Evolutionary conservation across 495 filamentous ascomycete species (phyloP).

Genomic region (Xylona heveae): DNA sequence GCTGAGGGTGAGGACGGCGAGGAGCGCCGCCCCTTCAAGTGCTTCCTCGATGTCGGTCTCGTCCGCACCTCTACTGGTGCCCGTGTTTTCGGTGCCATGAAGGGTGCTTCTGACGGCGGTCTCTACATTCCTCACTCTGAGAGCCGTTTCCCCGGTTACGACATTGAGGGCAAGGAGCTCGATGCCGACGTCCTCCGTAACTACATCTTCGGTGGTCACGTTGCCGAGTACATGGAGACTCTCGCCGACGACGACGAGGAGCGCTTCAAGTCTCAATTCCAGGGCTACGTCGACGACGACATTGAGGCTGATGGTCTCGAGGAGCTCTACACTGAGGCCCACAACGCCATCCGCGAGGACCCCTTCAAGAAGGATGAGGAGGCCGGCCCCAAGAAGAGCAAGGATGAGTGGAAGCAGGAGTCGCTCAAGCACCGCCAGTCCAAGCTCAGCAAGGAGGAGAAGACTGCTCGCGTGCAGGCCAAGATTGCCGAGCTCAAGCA

Average conservation of each 20-base stretch:
- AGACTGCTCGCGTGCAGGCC: constrained; percentile 55
- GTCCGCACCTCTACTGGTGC: constrained; percentile 91
- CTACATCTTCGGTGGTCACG: constrained; percentile 97
- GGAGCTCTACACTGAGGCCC: constrained; percentile 87
- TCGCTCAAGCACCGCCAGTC: constrained; percentile 59
- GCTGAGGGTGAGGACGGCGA: constrained; percentile 65
- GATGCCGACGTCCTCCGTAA: constrained; percentile 91
- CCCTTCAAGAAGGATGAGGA: constrained; percentile 86
- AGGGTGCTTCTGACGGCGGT: constrained; percentile 96
- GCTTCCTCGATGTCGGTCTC: constrained; percentile 92
- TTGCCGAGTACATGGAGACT: constrained; percentile 99
- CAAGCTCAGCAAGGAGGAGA: constrained; percentile 67
- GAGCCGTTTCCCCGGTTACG: constrained; percentile 97
- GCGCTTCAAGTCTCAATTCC: constrained; percentile 95
- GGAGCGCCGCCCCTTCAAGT: constrained; percentile 91
- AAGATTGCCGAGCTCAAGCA: constrained; percentile 61
- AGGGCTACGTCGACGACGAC: constrained; percentile 89
- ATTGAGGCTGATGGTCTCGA: constrained; percentile 92
- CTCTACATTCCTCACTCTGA: constrained; percentile 94
- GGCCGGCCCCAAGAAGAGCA: constrained; percentile 65
- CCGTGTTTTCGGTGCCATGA: constrained; percentile 98
- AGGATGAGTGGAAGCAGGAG: constrained; percentile 95
- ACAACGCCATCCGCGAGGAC: constrained; percentile 93
- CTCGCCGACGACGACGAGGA: constrained; percentile 99
- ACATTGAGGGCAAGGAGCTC: constrained; percentile 89